Evolutionary conservation across 1,284 basidiomycete species (phyloP).

Genomic region (Leccinum pseudoinsigne): DNA sequence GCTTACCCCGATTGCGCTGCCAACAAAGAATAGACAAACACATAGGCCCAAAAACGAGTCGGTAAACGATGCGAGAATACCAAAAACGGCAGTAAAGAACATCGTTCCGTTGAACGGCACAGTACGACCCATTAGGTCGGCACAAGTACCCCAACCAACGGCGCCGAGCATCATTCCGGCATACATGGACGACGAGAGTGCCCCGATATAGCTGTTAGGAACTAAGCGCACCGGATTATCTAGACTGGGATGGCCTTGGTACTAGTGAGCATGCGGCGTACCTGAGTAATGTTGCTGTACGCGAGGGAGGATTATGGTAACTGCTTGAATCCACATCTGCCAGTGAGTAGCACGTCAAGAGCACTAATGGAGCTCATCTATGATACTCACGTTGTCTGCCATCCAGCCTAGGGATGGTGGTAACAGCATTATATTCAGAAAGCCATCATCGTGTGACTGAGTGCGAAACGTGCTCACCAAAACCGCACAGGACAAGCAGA

Average conservation of each 20-base stretch:
- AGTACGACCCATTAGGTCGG: not conserved
- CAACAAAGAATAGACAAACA: constrained; percentile 52
- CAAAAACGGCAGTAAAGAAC: not conserved
- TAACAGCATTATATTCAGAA: not conserved
- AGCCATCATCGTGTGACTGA: not conserved
- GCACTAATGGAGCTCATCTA: not conserved
- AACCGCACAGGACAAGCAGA: constrained; percentile 79
- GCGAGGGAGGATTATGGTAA: not conserved
- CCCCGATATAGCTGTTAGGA: not conserved
- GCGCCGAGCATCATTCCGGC: not conserved
- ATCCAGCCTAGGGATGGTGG: constrained; percentile 56
- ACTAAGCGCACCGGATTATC: not conserved
- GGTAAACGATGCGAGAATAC: not conserved
- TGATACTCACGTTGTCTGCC: not conserved
- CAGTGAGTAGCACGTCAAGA: not conserved
- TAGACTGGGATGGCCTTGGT: not conserved
- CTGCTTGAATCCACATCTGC: not conserved
- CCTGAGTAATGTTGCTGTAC: not conserved
- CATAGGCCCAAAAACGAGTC: not conserved
- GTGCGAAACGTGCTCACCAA: constrained; percentile 54
- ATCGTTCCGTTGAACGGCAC: not conserved
- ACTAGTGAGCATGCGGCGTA: not conserved
- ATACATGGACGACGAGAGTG: not conserved
- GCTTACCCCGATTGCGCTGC: constrained; percentile 84
- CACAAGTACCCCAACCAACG: not conserved